phyloP scores from a whole-genome alignment of 176 grass and related monocot genomes.

The Secale cereale region DNA sequence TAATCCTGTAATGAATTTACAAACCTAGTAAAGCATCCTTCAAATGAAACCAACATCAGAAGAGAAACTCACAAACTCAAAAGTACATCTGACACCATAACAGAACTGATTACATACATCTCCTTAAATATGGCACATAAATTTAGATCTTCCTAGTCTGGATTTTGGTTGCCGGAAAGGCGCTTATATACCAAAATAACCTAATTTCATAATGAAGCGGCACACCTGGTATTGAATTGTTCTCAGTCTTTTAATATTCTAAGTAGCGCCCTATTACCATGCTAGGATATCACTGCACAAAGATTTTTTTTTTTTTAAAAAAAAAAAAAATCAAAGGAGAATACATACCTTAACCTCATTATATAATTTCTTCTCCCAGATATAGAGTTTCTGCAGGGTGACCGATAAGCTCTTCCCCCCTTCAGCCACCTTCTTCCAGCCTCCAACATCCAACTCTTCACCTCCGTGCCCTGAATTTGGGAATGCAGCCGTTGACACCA shows the following conservation, averaged over 20 bases:
- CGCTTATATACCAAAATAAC: constrained; percentile 12
- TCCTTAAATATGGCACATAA: not conserved
- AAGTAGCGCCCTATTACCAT: no score
- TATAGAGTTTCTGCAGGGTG: constrained; percentile 77
- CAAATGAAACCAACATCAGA: not conserved
- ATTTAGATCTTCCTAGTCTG: not conserved
- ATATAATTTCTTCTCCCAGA: constrained; percentile 88
- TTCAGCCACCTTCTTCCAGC: constrained; percentile 45
- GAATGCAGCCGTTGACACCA: constrained; percentile 43
- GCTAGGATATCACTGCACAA: no score
- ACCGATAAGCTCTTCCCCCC: constrained; percentile 50
- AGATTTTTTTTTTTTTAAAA: no score
- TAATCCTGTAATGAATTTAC: not conserved
- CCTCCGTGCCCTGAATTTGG: constrained; percentile 22
- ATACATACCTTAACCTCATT: constrained; percentile 81
- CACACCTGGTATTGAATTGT: not conserved
- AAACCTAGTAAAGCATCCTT: not conserved
- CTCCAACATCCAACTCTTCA: constrained; percentile 39
- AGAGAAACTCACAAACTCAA: not conserved
- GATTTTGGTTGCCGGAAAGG: not conserved
- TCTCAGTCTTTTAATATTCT: no score
- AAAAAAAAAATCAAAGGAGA: not conserved
- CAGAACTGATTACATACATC: not conserved
- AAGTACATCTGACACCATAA: not conserved
- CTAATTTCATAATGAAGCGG: constrained; percentile 18